phyloP scores from a whole-genome alignment of 2,329 filamentous ascomycete genomes.

The Torrubiellomyces zombiae region DNA sequence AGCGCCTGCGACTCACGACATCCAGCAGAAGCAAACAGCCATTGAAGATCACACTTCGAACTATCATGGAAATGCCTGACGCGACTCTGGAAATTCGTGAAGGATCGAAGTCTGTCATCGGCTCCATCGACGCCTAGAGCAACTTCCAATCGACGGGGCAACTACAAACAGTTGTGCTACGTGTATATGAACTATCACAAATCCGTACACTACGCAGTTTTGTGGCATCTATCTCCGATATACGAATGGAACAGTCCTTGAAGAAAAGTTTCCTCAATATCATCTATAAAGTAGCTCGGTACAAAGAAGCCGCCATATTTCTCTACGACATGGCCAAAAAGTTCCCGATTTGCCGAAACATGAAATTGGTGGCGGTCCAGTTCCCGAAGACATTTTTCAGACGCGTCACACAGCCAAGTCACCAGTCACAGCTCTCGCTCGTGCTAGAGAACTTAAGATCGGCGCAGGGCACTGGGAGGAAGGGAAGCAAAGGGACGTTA shows the following conservation, averaged over 20 bases:
- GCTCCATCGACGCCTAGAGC: conserved; percentile 9
- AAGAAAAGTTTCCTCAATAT: conserved; percentile 13
- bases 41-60: conserved; percentile 2
- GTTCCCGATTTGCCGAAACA: conserved; percentile 11
- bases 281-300: conserved; percentile 19
- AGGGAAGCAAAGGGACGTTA: too few species aligned
- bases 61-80: background rate
- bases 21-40: conserved; percentile 5
- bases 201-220: too few species aligned
- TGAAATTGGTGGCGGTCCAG: conserved; percentile 12
- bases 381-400: conserved; percentile 11
- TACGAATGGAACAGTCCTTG: conserved; percentile 5
- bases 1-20: conserved; percentile 10
- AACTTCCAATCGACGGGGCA: conserved; percentile 9
- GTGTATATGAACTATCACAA: conserved; percentile 11
- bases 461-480: too few species aligned
- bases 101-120: conserved; percentile 9
- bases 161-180: conserved; percentile 13
- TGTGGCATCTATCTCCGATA: conserved; percentile 9
- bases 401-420: too few species aligned
- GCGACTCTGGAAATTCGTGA: conserved; percentile 5
- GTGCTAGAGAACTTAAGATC: too few species aligned
- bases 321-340: conserved; percentile 16
- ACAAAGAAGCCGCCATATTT: conserved; percentile 16
- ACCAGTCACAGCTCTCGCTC: too few species aligned